phyloP scores from a whole-genome alignment of 1,139 yeast species.

The Kodamaea ohmeri region DNA sequence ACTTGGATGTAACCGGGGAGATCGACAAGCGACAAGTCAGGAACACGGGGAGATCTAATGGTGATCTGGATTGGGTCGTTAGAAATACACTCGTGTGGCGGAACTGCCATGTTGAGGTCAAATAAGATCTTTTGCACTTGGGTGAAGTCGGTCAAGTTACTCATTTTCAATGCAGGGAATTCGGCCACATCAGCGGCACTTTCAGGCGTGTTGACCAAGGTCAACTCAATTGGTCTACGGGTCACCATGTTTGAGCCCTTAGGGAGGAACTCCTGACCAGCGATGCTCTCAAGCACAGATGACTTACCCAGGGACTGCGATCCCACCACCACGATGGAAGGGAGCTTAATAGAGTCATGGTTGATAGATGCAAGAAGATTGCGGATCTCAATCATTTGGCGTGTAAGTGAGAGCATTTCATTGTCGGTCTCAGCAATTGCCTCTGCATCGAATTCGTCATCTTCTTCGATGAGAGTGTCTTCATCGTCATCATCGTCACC shows the following conservation, averaged over 20 bases:
- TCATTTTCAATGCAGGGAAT: conserved; percentile 84
- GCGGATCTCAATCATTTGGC: conserved; percentile 95
- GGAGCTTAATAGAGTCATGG: conserved; percentile 76
- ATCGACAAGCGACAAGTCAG: conserved; percentile 91
- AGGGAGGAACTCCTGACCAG: conserved; percentile 91
- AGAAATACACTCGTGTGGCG: conserved; percentile 78
- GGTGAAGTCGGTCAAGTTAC: conserved; percentile 77
- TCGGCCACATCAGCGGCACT: conserved; percentile 87
- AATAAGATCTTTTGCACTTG: conserved; percentile 82
- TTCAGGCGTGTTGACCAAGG: conserved; percentile 81
- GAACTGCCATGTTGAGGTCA: conserved; percentile 91
- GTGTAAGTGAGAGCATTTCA: conserved; percentile 80
- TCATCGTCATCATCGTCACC: conserved; percentile 27
- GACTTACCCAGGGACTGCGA: conserved; percentile 97
- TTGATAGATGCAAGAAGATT: conserved; percentile 74
- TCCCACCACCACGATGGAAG: conserved; percentile 95
- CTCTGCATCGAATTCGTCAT: conserved; percentile 43
- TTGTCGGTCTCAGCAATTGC: conserved; percentile 55
- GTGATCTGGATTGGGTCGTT: conserved; percentile 90
- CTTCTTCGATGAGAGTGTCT: conserved; percentile 31
- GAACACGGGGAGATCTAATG: conserved; percentile 86
- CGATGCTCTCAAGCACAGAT: conserved; percentile 88
- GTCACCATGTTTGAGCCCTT: conserved; percentile 97
- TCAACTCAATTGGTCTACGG: conserved; percentile 89
- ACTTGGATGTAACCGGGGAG: conserved; percentile 97